phyloP scores from a whole-genome alignment of 2,329 filamentous ascomycete species.

The Knoxdaviesia proteae region DNA sequence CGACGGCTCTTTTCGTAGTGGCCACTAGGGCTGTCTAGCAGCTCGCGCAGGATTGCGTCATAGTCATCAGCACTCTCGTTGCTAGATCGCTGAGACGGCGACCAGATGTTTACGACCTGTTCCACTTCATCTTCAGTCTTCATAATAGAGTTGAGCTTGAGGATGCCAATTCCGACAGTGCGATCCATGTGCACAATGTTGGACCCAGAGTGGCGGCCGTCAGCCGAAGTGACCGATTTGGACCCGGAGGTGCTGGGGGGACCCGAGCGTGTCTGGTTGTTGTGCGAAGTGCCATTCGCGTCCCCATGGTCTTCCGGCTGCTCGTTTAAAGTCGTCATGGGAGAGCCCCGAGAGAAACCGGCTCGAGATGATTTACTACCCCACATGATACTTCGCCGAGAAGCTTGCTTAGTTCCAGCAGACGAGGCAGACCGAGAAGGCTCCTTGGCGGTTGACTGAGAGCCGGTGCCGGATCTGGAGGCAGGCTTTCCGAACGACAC shows the following conservation, averaged over 20 bases:
- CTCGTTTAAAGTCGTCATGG: slow-evolving; percentile 33
- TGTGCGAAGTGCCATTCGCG: slow-evolving; percentile 13
- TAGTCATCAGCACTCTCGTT: slow-evolving; percentile 43
- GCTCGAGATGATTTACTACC: slow-evolving; percentile 34
- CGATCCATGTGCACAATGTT: slow-evolving; percentile 18
- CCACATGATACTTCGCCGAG: slow-evolving; percentile 50
- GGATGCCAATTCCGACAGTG: slow-evolving; percentile 54
- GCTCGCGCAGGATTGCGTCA: slow-evolving; percentile 49
- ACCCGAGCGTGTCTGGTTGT: slow-evolving; percentile 7
- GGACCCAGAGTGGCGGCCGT: slow-evolving; percentile 8
- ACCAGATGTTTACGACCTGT: slow-evolving; percentile 60
- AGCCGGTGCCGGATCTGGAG: slow-evolving; percentile 28
- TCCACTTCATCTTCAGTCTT: slow-evolving; percentile 56
- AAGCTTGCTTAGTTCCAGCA: slow-evolving; percentile 24
- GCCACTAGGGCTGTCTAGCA: slow-evolving; percentile 55
- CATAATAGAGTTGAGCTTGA: slow-evolving; percentile 57
- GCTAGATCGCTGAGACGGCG: slow-evolving; percentile 31
- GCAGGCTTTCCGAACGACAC: slow-evolving; percentile 22
- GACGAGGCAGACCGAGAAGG: slow-evolving; percentile 15
- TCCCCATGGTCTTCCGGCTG: slow-evolving; percentile 17
- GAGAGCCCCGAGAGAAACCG: slow-evolving; percentile 20
- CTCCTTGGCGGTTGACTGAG: slow-evolving; percentile 20
- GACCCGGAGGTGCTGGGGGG: slow-evolving; percentile 39
- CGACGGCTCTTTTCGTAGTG: slow-evolving; percentile 52
- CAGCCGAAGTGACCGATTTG: slow-evolving; percentile 18